These are phyloP conservation scores for Podospora didyma DNA, from an alignment of 495 filamentous ascomycete genomes.

Conservation along the genomic window DNA sequence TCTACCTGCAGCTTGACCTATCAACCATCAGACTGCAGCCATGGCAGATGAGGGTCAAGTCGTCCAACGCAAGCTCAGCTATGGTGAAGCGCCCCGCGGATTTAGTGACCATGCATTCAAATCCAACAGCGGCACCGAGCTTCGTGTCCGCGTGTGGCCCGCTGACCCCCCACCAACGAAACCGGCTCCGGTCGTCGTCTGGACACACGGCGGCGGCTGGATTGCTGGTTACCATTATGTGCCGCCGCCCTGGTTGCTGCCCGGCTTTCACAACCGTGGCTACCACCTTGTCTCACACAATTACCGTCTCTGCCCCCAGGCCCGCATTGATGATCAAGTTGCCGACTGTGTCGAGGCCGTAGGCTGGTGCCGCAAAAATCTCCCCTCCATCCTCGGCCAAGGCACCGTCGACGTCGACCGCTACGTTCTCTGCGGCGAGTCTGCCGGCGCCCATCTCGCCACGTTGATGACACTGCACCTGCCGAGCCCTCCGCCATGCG, in stretches of 20 bases:
- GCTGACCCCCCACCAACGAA: constrained; percentile 9
- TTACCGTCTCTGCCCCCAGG: constrained; percentile 29
- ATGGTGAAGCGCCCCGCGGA: constrained; percentile 10
- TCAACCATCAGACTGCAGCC: not conserved
- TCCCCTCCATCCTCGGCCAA: constrained; percentile 17
- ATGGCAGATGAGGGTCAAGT: not conserved
- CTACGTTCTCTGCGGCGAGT: constrained; percentile 26
- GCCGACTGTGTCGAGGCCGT: constrained; percentile 22
- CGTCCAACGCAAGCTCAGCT: too few relatives aligned
- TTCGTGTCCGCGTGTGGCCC: constrained; percentile 22
- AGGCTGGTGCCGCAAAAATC: constrained; percentile 18
- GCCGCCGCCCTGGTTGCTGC: constrained; percentile 19
- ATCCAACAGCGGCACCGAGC: constrained; percentile 9
- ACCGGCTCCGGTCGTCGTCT: constrained; percentile 21
- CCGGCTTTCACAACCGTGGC: constrained; percentile 19
- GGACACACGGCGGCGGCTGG: constrained; percentile 29
- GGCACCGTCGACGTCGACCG: constrained; percentile 23
- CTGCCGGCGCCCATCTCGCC: constrained; percentile 24
- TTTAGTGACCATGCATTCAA: constrained; percentile 25
- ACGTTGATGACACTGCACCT: constrained; percentile 19
- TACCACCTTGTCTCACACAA: constrained; percentile 30
- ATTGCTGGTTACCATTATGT: constrained; percentile 22
- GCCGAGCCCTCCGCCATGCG: constrained; percentile 9
- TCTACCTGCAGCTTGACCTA: not conserved
- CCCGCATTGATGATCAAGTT: constrained; percentile 19